Percentiles rank a stretch among this genome's conserved stretches.
phyloP scores from a whole-genome alignment of 169 alveolate genomes.

The Plasmodium blacklocki region DNA sequence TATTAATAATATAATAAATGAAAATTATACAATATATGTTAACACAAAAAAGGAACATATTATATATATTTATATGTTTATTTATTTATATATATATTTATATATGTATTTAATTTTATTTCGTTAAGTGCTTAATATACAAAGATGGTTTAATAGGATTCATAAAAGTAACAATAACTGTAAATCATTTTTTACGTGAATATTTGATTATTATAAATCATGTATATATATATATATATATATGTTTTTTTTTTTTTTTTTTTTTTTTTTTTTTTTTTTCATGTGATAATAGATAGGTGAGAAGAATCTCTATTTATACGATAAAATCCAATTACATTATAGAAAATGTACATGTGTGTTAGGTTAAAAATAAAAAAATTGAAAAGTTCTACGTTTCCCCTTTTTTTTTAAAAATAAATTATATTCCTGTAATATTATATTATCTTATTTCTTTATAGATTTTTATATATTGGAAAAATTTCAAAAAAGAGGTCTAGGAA shows the following conservation, averaged over 20 bases:
- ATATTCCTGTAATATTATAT: not conserved
- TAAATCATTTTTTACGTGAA: not conserved
- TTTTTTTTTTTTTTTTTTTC: not conserved
- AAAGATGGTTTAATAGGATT: conserved; percentile 25
- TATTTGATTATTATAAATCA: not conserved
- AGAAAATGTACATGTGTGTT: conserved; percentile 34
- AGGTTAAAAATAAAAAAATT: conserved; percentile 16
- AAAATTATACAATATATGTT: conserved; percentile 44
- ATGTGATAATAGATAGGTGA: conserved; percentile 16
- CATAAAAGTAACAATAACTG: conserved; percentile 16
- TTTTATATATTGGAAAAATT: conserved; percentile 25
- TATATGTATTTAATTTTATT: not conserved
- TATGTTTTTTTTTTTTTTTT: not conserved
- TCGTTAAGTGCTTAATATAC: conserved; percentile 10
- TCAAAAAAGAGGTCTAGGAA: conserved; percentile 64
- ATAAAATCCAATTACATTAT: conserved; percentile 31
- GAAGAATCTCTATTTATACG: conserved; percentile 25
- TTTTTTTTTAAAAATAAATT: not conserved
- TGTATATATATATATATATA: not conserved
- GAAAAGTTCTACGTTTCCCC: not conserved
- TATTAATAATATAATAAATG: conserved; percentile 10
- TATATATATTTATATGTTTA: not conserved
- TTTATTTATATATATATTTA: not conserved
- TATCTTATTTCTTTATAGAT: conserved; percentile 11
- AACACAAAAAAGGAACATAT: not conserved